Conservation (phyloP, 768 basidiomycete genomes). For the Mycena floridula region DNA sequence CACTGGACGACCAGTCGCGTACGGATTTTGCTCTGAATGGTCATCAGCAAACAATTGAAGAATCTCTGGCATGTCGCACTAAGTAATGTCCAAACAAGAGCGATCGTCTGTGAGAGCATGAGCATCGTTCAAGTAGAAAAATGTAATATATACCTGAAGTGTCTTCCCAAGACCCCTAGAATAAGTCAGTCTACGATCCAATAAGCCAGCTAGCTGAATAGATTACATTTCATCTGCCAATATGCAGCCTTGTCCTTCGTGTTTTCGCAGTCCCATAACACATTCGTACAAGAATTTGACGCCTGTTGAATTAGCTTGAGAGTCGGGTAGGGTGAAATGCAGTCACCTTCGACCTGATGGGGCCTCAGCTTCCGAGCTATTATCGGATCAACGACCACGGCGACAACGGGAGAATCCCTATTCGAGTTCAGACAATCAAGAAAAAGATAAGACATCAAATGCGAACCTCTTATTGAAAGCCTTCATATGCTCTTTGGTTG, state of each 20-base stretch:
- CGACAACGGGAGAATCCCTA: constrained; percentile 60
- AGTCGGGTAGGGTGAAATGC: constrained; percentile 5
- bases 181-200: not conserved
- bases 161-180: constrained; percentile 95
- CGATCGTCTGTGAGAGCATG: constrained; percentile 59
- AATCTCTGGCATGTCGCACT: constrained; percentile 48
- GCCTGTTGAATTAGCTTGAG: constrained; percentile 25
- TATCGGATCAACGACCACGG: constrained; percentile 90
- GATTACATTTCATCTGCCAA: constrained; percentile 93
- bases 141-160: constrained; percentile 44
- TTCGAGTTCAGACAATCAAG: not conserved
- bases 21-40: constrained; percentile 75
- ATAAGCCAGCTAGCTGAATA: not conserved
- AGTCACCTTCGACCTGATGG: constrained; percentile 82
- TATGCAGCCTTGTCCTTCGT: constrained; percentile 91
- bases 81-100: constrained; percentile 88
- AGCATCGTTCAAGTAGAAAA: not conserved
- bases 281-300: constrained; percentile 92
- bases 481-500: constrained; percentile 58
- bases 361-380: constrained; percentile 69
- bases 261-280: constrained; percentile 89
- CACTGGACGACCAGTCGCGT: constrained; percentile 44
- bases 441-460: not conserved
- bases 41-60: not conserved
- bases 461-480: constrained; percentile 67